Percentiles rank a stretch among this genome's conserved stretches.
Conservation (phyloP, 2,329 filamentous ascomycete genomes). For the Penicillium sp. region DNA sequence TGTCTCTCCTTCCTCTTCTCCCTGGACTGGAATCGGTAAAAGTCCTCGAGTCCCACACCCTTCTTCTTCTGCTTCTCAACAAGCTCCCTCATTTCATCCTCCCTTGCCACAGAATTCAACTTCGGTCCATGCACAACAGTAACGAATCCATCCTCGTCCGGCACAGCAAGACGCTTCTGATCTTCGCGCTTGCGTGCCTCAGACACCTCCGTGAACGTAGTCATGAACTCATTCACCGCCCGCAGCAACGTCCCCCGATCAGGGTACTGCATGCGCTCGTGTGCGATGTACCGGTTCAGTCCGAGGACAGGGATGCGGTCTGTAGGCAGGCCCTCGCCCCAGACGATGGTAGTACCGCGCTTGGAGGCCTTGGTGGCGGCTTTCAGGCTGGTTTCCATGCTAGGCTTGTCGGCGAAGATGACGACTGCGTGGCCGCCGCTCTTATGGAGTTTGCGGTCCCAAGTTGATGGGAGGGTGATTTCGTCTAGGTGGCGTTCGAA, state of each 20-base stretch:
- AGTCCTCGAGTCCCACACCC: conserved; percentile 64
- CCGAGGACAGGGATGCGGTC: conserved; percentile 60
- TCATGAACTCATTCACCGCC: conserved; percentile 82
- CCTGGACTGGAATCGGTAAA: conserved; percentile 80
- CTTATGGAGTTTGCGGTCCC: conserved; percentile 67
- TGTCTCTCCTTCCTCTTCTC: conserved; percentile 77
- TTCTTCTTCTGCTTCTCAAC: conserved; percentile 62
- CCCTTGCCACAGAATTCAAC: conserved; percentile 68
- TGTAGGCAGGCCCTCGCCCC: conserved; percentile 61
- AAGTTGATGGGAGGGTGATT: conserved; percentile 65
- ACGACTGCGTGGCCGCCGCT: conserved; percentile 80
- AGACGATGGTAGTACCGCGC: conserved; percentile 60
- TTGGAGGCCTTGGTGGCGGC: conserved; percentile 64
- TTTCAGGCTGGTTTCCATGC: conserved; percentile 72
- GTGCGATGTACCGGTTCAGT: conserved; percentile 53
- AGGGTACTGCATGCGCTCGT: conserved; percentile 71
- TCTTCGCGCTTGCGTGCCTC: conserved; percentile 62
- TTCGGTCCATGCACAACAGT: conserved; percentile 80
- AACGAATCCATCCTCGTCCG: conserved; percentile 93
- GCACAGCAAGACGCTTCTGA: conserved; percentile 68
- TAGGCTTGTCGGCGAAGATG: conserved; percentile 77
- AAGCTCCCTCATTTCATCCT: conserved; percentile 65
- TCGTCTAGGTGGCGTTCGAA: conserved; percentile 57
- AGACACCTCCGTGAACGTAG: conserved; percentile 67
- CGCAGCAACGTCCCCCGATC: conserved; percentile 64